Base-by-base conservation (phyloP, 2,329 filamentous ascomycete genomes). In the Alternaria conjuncta region DNA sequence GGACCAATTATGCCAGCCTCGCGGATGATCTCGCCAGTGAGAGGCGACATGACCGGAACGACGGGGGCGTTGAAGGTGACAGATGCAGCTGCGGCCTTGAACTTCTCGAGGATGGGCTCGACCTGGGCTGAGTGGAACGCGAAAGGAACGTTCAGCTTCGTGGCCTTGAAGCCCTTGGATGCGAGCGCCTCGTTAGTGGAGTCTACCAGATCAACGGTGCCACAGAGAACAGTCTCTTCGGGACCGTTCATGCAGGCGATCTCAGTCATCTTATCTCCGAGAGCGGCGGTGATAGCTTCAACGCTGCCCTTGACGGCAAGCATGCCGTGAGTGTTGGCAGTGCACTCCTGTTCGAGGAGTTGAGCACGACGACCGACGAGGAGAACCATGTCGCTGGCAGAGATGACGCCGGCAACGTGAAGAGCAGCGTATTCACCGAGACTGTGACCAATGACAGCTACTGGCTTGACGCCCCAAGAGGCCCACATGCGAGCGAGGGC, bases 221-320 rank as follows among this genome's bases (percentile, higher is more conserved):
- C 87, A 64, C 87, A 88, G n/a, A 96, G 83, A 2, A 96, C 93
- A 10, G 89, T 94, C 75, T 93, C 91, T 55, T 88, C 84, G 0
- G 90, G 89, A 0, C 90, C 88, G 70, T 96, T 96, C 76, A 93
- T 86, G 81, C 93, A 96, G 15, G 92, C 90, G 64, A 89, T 80
- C 69, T 87, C 85, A 32, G 80, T 80, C 71, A 83, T 83, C 68
- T 82, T 82, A 60, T 77, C 75, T 18, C 88, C 84, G 63, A 85
- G 79, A 55, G 84, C 84, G 23, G 86, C 83, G 47, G 80, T 83
- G 62, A 89, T 86, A 6, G 85, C 82, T 25, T 88, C 84, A 46
- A 72, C 81, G 57, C 79, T 82, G 51, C 81, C 82, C 77, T 84
- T 85, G 64, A 90, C 86, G 13, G 87, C 86, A 25, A 91, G 76